These are phyloP conservation scores for Flaveria trinervia DNA, from an alignment of 129 eudicot genomes.

Conservation along the genomic window DNA sequence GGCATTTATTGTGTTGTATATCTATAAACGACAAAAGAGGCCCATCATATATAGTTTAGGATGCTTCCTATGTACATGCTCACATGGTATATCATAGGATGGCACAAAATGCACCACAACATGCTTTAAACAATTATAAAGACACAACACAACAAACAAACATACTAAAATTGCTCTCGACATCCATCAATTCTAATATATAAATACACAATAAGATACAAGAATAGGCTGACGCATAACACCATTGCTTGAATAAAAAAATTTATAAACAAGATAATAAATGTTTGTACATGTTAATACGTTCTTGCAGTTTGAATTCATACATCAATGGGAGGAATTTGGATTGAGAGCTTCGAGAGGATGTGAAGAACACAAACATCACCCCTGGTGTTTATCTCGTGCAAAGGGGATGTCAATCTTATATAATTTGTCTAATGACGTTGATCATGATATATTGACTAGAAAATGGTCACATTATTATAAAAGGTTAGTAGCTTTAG, in stretches of 20 bases:
- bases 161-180: background rate
- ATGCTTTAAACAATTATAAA: conserved; percentile 25
- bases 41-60: background rate
- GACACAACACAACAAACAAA: conserved; percentile 4
- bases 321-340: too few relatives aligned
- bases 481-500: too few relatives aligned
- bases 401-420: too few relatives aligned
- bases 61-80: conserved; percentile 22
- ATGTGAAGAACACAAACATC: too few relatives aligned
- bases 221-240: background rate
- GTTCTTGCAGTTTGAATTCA: too few relatives aligned
- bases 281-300: too few relatives aligned
- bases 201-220: background rate
- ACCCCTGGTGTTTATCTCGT: too few relatives aligned
- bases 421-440: too few relatives aligned
- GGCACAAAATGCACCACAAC: background rate
- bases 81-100: conserved; percentile 30
- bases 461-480: too few relatives aligned
- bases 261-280: too few relatives aligned
- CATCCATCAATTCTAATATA: background rate
- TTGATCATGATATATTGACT: too few relatives aligned
- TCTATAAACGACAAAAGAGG: conserved; percentile 34
- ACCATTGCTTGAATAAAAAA: background rate
- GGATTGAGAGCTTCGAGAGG: too few relatives aligned
- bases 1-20: conserved; percentile 17